phyloP scores from a whole-genome alignment of 441 rosid species.

The Corymbia citriodora region DNA sequence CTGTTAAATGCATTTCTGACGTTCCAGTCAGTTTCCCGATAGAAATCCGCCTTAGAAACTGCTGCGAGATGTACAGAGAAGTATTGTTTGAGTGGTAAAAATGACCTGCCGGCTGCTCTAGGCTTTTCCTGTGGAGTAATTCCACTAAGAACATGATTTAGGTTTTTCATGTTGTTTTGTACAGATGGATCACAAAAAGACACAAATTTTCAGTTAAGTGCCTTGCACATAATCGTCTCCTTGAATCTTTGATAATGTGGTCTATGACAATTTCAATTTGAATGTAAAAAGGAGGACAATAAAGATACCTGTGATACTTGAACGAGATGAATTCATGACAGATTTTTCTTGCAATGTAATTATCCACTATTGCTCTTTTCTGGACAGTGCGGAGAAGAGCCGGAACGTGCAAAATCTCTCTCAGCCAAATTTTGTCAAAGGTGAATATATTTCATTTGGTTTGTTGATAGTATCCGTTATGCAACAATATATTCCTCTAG shows the following conservation, averaged over 20 bases:
- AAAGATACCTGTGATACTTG: neutral
- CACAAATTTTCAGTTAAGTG: neutral
- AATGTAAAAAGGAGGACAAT: neutral
- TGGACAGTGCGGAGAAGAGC: neutral
- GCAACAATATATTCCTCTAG: too few relatives aligned
- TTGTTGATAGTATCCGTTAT: neutral
- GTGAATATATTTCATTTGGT: neutral
- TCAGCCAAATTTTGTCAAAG: neutral
- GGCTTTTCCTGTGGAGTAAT: neutral
- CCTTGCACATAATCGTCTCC: neutral
- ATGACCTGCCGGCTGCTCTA: neutral
- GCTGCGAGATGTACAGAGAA: neutral
- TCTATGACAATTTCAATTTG: neutral
- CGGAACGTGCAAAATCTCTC: fast-evolving
- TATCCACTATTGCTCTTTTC: neutral
- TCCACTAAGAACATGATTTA: neutral
- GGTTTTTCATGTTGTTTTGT: neutral
- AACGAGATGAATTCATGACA: fast-evolving
- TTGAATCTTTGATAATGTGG: neutral
- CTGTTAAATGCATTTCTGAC: neutral
- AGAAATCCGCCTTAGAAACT: neutral
- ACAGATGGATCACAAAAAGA: neutral
- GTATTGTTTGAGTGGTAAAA: fast-evolving
- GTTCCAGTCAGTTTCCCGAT: neutral
- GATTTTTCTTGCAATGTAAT: neutral